A percentile compares a stretch with the other conserved stretches of the same genome.
These are phyloP conservation scores for Umbelopsis ramanniana DNA, from an alignment of 192 early-diverging fungal genomes.

Conservation along the genomic window DNA sequence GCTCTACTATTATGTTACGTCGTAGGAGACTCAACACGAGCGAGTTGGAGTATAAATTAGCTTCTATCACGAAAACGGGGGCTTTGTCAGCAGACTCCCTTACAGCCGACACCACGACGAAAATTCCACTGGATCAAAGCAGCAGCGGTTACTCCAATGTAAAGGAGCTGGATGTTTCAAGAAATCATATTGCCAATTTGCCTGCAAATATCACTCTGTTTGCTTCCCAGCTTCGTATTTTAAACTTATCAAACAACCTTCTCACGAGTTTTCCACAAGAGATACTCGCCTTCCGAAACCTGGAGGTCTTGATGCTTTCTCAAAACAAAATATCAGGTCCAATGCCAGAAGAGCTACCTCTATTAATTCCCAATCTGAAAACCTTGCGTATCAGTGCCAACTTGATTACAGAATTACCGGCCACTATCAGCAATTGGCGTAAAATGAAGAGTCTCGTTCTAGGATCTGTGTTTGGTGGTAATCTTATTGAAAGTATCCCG, in stretches of 20 bases:
- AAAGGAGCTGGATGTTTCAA: conserved; percentile 57
- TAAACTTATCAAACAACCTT: conserved; percentile 53
- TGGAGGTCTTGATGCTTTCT: conserved; percentile 51
- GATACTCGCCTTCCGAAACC: conserved; percentile 44
- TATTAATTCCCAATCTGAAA: conserved; percentile 42
- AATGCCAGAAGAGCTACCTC: conserved; percentile 43
- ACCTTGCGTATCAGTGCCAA: conserved; percentile 49
- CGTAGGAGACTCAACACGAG: conserved; percentile 42
- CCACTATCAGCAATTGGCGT: conserved; percentile 38
- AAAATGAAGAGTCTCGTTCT: conserved; percentile 49
- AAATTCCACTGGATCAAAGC: not conserved
- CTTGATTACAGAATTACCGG: conserved; percentile 44
- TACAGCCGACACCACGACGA: not conserved
- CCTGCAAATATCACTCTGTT: conserved; percentile 44
- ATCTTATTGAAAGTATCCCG: conserved; percentile 44
- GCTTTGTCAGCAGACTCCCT: conserved; percentile 11
- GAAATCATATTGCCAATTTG: conserved; percentile 48
- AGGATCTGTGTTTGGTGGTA: conserved; percentile 59
- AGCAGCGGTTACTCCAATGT: conserved; percentile 33
- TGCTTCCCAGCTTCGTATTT: conserved; percentile 36
- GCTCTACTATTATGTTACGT: conserved; percentile 40
- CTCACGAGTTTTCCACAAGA: conserved; percentile 52
- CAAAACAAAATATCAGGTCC: conserved; percentile 53
- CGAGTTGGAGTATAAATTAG: conserved; percentile 39
- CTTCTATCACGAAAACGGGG: conserved; percentile 3